Conservation (phyloP, 164 flowering plant genomes). For the Umbilicus rupestris region DNA sequence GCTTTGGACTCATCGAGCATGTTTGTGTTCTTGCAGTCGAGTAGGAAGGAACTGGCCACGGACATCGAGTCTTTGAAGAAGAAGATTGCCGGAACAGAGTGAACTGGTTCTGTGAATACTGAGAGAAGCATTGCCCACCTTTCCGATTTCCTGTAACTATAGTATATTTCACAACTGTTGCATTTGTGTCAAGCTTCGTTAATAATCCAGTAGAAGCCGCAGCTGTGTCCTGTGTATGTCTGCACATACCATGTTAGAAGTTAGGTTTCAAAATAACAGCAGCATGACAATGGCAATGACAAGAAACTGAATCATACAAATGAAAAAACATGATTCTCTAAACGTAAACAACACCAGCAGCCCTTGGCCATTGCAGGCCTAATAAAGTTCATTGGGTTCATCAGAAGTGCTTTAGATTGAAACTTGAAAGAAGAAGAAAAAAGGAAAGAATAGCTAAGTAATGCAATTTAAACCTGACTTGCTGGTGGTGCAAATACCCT, state of each 20-base stretch:
- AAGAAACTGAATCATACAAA: too few relatives aligned
- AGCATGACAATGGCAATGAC: too few relatives aligned
- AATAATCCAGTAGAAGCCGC: neutral
- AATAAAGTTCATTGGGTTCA: too few relatives aligned
- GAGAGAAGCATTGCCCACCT: neutral
- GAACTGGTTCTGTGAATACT: conserved; percentile 4
- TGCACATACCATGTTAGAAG: neutral
- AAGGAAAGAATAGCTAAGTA: too few relatives aligned
- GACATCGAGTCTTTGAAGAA: conserved; percentile 88
- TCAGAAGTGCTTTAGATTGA: too few relatives aligned
- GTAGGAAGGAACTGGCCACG: conserved; percentile 82
- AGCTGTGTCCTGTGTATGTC: neutral
- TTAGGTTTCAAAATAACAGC: neutral
- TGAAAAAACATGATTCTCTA: too few relatives aligned
- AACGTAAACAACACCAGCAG: too few relatives aligned
- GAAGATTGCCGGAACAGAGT: conserved; percentile 84
- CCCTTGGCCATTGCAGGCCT: too few relatives aligned
- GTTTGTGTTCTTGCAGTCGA: conserved; percentile 40
- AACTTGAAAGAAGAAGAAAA: too few relatives aligned
- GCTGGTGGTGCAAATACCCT: too few relatives aligned
- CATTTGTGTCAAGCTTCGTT: neutral
- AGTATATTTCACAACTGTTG: neutral
- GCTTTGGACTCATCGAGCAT: too few relatives aligned
- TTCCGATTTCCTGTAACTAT: neutral
- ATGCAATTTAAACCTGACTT: too few relatives aligned